These are phyloP conservation scores for Alternaria arborescens DNA, from an alignment of 2,329 filamentous ascomycete species.

Conservation along the genomic window DNA sequence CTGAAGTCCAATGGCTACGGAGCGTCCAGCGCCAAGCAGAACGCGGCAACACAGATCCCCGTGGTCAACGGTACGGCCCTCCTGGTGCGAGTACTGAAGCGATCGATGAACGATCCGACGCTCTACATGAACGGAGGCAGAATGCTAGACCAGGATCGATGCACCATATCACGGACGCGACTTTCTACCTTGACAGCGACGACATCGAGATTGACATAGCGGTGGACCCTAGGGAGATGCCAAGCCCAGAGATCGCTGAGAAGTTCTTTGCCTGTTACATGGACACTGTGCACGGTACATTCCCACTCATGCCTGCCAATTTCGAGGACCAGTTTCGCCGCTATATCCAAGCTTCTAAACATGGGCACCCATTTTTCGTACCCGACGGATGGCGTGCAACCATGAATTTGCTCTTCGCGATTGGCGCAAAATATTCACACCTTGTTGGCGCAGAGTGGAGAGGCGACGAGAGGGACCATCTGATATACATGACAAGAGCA, in stretches of 20 bases:
- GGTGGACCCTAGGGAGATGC: slow-evolving; percentile 43
- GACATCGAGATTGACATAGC: slow-evolving; percentile 34
- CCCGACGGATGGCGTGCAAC: slow-evolving; percentile 46
- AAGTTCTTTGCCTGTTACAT: slow-evolving; percentile 49
- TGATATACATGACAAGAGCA: slow-evolving; percentile 50
- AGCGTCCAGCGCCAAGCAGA: slow-evolving; percentile 38
- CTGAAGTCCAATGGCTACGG: slow-evolving; percentile 47
- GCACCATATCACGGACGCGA: slow-evolving; percentile 34
- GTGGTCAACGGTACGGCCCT: slow-evolving; percentile 29
- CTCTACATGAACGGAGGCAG: slow-evolving; percentile 30
- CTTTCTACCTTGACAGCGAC: slow-evolving; percentile 49
- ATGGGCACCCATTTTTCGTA: slow-evolving; percentile 18
- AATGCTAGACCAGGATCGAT: slow-evolving; percentile 15
- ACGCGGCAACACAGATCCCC: slow-evolving; percentile 12
- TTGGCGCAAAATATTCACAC: slow-evolving; percentile 52
- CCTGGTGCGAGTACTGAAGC: slow-evolving; percentile 24
- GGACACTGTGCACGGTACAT: slow-evolving; percentile 46
- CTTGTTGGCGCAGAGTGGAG: slow-evolving; percentile 40
- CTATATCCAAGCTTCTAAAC: slow-evolving; percentile 18
- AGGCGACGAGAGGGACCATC: slow-evolving; percentile 46
- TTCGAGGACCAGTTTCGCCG: slow-evolving; percentile 33
- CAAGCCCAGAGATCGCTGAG: slow-evolving; percentile 41
- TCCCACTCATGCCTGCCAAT: slow-evolving; percentile 37
- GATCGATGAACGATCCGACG: slow-evolving; percentile 22
- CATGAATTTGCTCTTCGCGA: slow-evolving; percentile 54